A percentile compares a stretch with the other conserved stretches of the same genome.
Evolutionary conservation across 116 monocot genomes (phyloP).

Genomic region (Dioscorea cayenensis): DNA sequence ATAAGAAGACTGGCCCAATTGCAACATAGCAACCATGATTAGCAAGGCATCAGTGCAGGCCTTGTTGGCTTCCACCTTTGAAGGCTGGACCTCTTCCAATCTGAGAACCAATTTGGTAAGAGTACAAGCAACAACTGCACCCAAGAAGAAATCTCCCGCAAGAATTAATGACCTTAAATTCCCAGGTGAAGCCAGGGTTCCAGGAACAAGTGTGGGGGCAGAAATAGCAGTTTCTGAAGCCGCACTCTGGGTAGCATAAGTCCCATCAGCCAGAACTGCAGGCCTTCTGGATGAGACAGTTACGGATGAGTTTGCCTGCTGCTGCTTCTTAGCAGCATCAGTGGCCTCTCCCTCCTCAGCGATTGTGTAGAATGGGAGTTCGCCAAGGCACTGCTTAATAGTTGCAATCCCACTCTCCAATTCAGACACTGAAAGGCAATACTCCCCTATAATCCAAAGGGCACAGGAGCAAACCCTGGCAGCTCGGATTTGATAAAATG

Average conservation of each 20-base stretch:
- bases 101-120: slow-evolving; percentile 37
- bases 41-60: slow-evolving; percentile 20
- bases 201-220: slow-evolving; percentile 17
- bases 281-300: slow-evolving; percentile 33
- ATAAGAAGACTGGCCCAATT: slow-evolving; percentile 31
- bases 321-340: slow-evolving; percentile 18
- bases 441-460: slow-evolving; percentile 92
- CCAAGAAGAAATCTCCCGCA: slow-evolving; percentile 39
- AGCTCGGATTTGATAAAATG: slow-evolving; percentile 85
- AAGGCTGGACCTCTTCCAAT: slow-evolving; percentile 40
- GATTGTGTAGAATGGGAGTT: slow-evolving; percentile 76
- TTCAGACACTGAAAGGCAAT: slow-evolving; percentile 83
- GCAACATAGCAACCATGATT: slow-evolving; percentile 36
- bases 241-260: slow-evolving; percentile 46
- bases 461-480: slow-evolving; percentile 77
- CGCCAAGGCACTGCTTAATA: slow-evolving; percentile 89
- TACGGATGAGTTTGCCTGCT: slow-evolving; percentile 20
- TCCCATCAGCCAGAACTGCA: slow-evolving; percentile 38
- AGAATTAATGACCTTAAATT: slow-evolving; percentile 39
- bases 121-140: slow-evolving; percentile 36
- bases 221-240: slow-evolving; percentile 35
- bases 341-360: slow-evolving; percentile 24
- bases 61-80: slow-evolving; percentile 31
- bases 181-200: slow-evolving; percentile 16
- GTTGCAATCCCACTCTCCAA: slow-evolving; percentile 74